A percentile compares a stretch with the other conserved stretches of the same genome.
Conservation (phyloP, 495 filamentous ascomycete species). For the Trypethelium eluteriae region DNA sequence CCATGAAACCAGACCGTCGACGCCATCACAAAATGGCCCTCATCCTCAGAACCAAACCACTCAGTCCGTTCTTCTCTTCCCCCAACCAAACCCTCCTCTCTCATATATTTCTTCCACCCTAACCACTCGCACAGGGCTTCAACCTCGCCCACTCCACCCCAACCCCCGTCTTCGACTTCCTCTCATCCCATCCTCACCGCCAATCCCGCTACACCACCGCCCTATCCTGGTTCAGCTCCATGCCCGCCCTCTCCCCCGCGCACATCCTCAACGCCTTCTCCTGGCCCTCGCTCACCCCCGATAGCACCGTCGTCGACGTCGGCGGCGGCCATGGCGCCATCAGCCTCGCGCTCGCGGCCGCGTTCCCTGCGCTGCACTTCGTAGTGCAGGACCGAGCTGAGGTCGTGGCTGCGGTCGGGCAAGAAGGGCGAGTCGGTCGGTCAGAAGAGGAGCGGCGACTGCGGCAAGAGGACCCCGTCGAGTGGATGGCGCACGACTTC, state of each 20-base stretch:
- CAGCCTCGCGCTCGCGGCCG: slow-evolving; percentile 13
- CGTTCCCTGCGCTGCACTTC: slow-evolving; percentile 33
- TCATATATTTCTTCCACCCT: not conserved
- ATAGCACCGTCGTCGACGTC: slow-evolving; percentile 37
- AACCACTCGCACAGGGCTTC: not conserved
- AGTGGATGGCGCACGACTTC: slow-evolving; percentile 14
- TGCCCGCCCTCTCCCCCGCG: not conserved
- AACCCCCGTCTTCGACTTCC: not conserved
- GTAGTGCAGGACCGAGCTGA: slow-evolving; percentile 39
- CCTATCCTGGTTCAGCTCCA: not conserved
- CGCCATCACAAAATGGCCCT: slow-evolving; percentile 14
- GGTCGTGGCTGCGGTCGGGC: slow-evolving; percentile 18
- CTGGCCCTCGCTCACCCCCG: slow-evolving; percentile 31
- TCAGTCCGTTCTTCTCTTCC: not conserved
- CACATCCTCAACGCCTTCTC: slow-evolving; percentile 21
- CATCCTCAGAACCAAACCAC: not conserved
- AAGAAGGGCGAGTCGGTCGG: not conserved
- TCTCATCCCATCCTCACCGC: not conserved
- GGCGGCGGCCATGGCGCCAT: slow-evolving; percentile 37
- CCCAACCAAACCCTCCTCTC: not conserved
- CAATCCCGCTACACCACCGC: not conserved
- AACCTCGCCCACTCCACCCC: not conserved
- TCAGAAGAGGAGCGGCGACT: not conserved
- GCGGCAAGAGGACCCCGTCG: not conserved
- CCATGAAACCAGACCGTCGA: slow-evolving; percentile 1